Evolutionary conservation across 2,329 filamentous ascomycete genomes (phyloP).

Genomic region (Helotiales sp.): DNA sequence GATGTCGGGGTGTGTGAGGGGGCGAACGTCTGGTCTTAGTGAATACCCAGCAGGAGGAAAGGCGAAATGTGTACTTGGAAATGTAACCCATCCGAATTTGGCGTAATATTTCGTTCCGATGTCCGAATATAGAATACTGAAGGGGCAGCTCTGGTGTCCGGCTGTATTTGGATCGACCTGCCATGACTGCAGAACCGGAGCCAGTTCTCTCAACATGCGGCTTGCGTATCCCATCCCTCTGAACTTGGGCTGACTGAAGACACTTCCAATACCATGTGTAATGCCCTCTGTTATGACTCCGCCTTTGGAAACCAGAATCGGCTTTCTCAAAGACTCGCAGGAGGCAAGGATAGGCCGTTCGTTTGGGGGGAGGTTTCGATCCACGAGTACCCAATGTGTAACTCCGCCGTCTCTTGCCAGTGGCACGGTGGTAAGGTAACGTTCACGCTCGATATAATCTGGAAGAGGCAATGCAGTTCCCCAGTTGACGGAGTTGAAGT

Average conservation of each 20-base stretch:
- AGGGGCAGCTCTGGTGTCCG: constrained; percentile 53
- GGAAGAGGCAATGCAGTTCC: constrained; percentile 58
- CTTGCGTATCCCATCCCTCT: constrained; percentile 77
- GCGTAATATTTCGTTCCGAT: constrained; percentile 86
- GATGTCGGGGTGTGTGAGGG: constrained; percentile 65
- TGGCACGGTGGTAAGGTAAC: constrained; percentile 60
- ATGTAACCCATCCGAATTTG: constrained; percentile 74
- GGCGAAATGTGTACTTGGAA: constrained; percentile 73
- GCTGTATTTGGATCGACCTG: constrained; percentile 50
- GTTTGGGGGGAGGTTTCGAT: constrained; percentile 46
- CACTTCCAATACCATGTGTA: constrained; percentile 77
- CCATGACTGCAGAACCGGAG: constrained; percentile 56
- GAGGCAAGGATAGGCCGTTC: constrained; percentile 62
- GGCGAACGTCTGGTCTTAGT: constrained; percentile 31
- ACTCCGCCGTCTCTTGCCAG: constrained; percentile 63
- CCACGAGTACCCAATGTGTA: constrained; percentile 65
- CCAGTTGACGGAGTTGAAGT: constrained; percentile 62
- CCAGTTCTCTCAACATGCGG: constrained; percentile 74
- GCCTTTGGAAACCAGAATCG: constrained; percentile 53
- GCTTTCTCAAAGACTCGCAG: constrained; percentile 68
- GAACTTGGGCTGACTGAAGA: constrained; percentile 73
- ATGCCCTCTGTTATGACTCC: constrained; percentile 57
- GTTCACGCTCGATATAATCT: constrained; percentile 65
- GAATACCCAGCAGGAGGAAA: constrained; percentile 50
- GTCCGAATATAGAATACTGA: constrained; percentile 85